A percentile compares a stretch with the other conserved stretches of the same genome.
These are phyloP conservation scores for Taphrina pruni DNA, from an alignment of 1,139 yeast species.

Conservation along the genomic window DNA sequence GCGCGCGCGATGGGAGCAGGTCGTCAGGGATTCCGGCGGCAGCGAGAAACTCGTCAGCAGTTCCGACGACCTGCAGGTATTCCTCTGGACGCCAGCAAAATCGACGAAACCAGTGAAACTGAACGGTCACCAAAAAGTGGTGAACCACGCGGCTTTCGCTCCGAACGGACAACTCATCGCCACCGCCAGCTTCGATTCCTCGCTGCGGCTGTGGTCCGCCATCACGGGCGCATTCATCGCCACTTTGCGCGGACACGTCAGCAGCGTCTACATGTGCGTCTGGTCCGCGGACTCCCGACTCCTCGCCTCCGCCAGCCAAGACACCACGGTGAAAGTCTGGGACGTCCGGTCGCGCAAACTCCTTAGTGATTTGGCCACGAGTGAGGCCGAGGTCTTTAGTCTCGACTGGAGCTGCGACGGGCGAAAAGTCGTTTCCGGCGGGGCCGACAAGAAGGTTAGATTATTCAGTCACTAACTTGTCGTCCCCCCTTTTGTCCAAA, in stretches of 20 bases:
- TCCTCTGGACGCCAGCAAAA: constrained; percentile 87
- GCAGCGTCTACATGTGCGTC: constrained; percentile 97
- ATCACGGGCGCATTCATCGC: constrained; percentile 88
- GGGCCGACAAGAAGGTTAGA: constrained; percentile 92
- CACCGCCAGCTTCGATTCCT: constrained; percentile 93
- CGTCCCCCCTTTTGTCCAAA: no score
- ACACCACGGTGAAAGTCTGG: constrained; percentile 97
- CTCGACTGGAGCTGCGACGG: constrained; percentile 99
- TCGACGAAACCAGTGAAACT: constrained; percentile 78
- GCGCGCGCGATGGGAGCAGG: constrained; percentile 71
- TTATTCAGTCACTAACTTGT: constrained; percentile 76
- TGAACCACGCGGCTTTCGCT: constrained; percentile 91
- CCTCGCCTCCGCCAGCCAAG: constrained; percentile 91
- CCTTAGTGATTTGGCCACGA: constrained; percentile 91
- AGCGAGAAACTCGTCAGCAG: constrained; percentile 89
- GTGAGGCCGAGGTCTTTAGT: constrained; percentile 91
- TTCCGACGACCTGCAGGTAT: constrained; percentile 97
- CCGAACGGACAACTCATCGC: constrained; percentile 94
- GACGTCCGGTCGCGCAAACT: constrained; percentile 85
- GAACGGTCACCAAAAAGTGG: constrained; percentile 97
- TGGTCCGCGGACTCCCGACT: constrained; percentile 97
- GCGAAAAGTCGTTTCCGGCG: constrained; percentile 89
- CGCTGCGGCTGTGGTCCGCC: constrained; percentile 96
- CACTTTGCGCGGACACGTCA: constrained; percentile 95
- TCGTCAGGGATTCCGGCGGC: constrained; percentile 71